Evolutionary conservation across 1,284 basidiomycete genomes (phyloP).

Genomic region (Moesziomyces parantarcticus): DNA sequence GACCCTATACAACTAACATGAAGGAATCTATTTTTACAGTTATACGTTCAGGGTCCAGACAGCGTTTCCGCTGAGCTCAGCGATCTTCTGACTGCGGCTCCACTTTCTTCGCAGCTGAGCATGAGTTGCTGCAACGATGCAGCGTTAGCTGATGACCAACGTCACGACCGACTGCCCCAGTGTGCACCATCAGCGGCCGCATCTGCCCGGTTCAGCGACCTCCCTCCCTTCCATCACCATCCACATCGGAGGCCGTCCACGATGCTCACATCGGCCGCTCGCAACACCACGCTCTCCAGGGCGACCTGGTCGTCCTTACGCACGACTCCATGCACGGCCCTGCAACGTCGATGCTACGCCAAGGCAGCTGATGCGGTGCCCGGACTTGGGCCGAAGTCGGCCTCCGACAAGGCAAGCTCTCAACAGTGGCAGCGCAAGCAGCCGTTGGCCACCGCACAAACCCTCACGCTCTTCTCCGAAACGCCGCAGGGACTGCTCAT

Average conservation of each 20-base stretch:
- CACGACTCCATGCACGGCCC: neutral
- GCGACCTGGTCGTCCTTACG: slow-evolving; percentile 2
- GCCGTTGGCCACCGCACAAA: slow-evolving; percentile 52
- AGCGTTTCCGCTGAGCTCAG: slow-evolving; percentile 35
- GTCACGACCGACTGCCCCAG: neutral
- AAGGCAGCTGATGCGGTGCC: slow-evolving; percentile 20
- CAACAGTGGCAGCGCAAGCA: slow-evolving; percentile 49
- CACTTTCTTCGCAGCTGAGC: slow-evolving; percentile 24
- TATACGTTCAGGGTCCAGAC: slow-evolving; percentile 16
- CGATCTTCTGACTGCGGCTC: slow-evolving; percentile 8
- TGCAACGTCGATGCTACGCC: slow-evolving; percentile 26
- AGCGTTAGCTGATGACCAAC: slow-evolving; percentile 1
- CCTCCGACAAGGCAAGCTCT: neutral
- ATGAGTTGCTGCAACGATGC: neutral
- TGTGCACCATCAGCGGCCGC: no score
- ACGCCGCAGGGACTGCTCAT: slow-evolving; percentile 49
- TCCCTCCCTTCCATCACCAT: neutral
- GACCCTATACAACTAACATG: no score
- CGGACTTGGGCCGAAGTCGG: neutral
- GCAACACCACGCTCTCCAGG: slow-evolving; percentile 11
- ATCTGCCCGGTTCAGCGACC: no score
- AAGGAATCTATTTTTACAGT: no score
- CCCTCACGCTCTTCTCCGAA: slow-evolving; percentile 52
- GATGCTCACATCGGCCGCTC: slow-evolving; percentile 30
- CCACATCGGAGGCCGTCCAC: slow-evolving; percentile 2